Conservation (phyloP, 1,284 basidiomycete species). For the Sanguinoderma infundibulare region DNA sequence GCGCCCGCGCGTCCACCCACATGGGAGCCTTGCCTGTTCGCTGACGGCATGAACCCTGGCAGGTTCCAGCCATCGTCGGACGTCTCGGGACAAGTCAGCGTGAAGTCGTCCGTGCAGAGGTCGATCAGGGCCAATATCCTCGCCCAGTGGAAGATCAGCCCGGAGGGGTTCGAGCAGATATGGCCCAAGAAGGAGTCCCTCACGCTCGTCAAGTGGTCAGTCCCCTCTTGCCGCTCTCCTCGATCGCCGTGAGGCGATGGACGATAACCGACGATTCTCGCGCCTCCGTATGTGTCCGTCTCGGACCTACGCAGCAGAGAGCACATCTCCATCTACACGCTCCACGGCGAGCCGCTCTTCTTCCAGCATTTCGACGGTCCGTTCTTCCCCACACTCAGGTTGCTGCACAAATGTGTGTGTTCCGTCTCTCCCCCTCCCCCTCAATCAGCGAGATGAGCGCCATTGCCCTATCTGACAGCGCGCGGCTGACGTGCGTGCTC, state of each 20-base stretch:
- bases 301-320: slow-evolving; percentile 75
- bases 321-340: slow-evolving; percentile 91
- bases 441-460: not conserved
- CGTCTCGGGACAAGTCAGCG: slow-evolving; percentile 89
- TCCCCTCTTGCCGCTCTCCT: slow-evolving; percentile 27
- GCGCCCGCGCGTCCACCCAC: slow-evolving; percentile 7
- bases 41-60: slow-evolving; percentile 17
- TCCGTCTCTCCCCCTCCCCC: not conserved
- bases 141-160: slow-evolving; percentile 84
- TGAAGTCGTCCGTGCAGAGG: slow-evolving; percentile 95
- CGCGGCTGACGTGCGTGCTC: slow-evolving; percentile 2
- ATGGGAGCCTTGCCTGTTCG: not conserved
- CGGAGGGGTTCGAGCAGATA: slow-evolving; percentile 84
- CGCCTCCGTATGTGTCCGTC: slow-evolving; percentile 6
- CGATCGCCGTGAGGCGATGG: slow-evolving; percentile 8
- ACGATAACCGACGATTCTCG: slow-evolving; percentile 13
- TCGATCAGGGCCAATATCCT: slow-evolving; percentile 83
- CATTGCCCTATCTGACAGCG: slow-evolving; percentile 6
- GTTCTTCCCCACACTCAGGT: slow-evolving; percentile 84
- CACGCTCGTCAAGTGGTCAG: slow-evolving; percentile 94
- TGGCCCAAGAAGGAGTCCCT: slow-evolving; percentile 99
- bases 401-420: slow-evolving; percentile 88
- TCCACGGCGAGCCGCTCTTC: slow-evolving; percentile 88
- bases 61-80: slow-evolving; percentile 90
- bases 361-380: slow-evolving; percentile 98